Conservation (phyloP, 352 stramenopile genomes). For the Globisporangium alternatum region DNA sequence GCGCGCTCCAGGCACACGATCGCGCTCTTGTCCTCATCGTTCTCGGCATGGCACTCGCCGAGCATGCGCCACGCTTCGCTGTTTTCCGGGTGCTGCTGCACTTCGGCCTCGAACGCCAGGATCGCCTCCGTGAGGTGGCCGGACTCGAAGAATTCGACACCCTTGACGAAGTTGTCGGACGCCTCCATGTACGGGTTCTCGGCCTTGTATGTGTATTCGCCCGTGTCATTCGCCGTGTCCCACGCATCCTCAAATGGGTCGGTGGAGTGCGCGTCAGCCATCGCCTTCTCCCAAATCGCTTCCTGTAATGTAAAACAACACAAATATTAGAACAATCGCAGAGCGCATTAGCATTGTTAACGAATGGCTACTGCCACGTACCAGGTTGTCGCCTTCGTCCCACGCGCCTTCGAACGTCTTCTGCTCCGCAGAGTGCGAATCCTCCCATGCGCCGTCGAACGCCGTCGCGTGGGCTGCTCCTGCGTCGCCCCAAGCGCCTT, state of each 20-base stretch:
- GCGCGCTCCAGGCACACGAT: conserved; percentile 94
- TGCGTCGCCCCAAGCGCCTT: conserved; percentile 42
- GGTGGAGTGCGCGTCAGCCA: conserved; percentile 57
- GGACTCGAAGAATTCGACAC: conserved; percentile 83
- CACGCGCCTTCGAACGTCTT: conserved; percentile 61
- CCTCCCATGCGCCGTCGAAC: conserved; percentile 48
- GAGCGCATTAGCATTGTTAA: background rate
- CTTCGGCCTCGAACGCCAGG: conserved; percentile 93
- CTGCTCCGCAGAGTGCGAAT: conserved; percentile 42
- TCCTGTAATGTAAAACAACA: conserved; percentile 29
- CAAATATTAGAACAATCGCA: background rate
- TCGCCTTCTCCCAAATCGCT: conserved; percentile 75
- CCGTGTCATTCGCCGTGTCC: conserved; percentile 42
- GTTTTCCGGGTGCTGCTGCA: conserved; percentile 93
- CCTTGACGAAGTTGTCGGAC: conserved; percentile 72
- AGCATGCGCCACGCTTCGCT: conserved; percentile 94
- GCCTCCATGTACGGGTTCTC: conserved; percentile 70
- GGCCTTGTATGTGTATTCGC: conserved; percentile 71
- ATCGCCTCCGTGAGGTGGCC: conserved; percentile 93
- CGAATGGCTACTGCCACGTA: conserved; percentile 18
- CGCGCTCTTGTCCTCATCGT: conserved; percentile 94
- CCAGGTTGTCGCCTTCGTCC: conserved; percentile 56
- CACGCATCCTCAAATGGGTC: conserved; percentile 82
- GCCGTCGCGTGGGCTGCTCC: conserved; percentile 23
- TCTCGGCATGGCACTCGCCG: conserved; percentile 94